These are phyloP conservation scores for Monosporascus sp. DNA, from an alignment of 2,329 filamentous ascomycete species.

Conservation along the genomic window DNA sequence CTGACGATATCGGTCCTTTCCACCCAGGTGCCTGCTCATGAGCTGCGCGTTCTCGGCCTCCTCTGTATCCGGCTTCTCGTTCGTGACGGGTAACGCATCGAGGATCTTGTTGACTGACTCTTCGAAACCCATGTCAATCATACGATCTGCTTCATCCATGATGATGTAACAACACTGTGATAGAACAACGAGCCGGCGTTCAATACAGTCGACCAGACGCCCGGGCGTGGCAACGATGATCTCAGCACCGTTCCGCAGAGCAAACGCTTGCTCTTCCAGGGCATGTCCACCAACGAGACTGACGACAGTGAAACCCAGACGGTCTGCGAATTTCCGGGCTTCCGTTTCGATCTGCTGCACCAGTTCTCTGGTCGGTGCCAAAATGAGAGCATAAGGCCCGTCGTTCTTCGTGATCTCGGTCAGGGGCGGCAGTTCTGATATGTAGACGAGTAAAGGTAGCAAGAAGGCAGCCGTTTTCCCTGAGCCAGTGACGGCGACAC, in stretches of 20 bases:
- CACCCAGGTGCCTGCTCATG: constrained; percentile 78
- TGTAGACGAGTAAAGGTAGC: constrained; percentile 88
- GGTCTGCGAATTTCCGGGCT: constrained; percentile 84
- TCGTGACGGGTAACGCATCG: constrained; percentile 83
- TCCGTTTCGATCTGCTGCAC: constrained; percentile 96
- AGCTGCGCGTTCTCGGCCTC: constrained; percentile 78
- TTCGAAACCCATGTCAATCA: constrained; percentile 98
- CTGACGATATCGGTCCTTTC: constrained; percentile 79
- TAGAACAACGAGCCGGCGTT: constrained; percentile 83
- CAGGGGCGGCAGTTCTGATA: constrained; percentile 80
- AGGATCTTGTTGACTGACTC: constrained; percentile 97
- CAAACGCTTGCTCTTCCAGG: constrained; percentile 88
- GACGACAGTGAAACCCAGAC: constrained; percentile 89
- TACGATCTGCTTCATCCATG: constrained; percentile 98
- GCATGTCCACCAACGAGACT: constrained; percentile 98
- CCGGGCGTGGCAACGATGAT: constrained; percentile 98
- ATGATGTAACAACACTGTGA: constrained; percentile 98
- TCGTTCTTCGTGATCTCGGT: constrained; percentile 86
- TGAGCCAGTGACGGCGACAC: constrained; percentile 95
- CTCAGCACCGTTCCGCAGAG: constrained; percentile 85
- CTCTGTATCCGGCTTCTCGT: constrained; percentile 93
- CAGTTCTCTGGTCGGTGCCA: constrained; percentile 93
- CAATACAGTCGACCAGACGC: constrained; percentile 94
- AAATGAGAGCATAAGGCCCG: constrained; percentile 93
- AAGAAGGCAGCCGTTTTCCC: constrained; percentile 97